phyloP scores from a whole-genome alignment of 2,329 filamentous ascomycete genomes.

The Simplicillium aogashimaense region DNA sequence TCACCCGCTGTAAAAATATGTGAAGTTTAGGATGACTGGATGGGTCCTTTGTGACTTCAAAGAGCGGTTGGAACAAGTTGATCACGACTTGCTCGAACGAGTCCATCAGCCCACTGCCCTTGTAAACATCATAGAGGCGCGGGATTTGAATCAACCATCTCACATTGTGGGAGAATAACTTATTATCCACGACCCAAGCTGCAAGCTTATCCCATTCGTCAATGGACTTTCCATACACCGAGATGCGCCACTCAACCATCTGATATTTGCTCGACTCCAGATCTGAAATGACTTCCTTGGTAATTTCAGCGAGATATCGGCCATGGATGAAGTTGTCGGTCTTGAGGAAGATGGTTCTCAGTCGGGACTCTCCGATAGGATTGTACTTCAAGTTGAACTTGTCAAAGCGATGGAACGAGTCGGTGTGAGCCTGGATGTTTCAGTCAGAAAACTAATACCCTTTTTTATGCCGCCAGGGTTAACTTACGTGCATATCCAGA shows the following conservation, averaged over 20 bases:
- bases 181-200: constrained; percentile 96
- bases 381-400: constrained; percentile 99
- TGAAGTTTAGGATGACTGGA: constrained; percentile 84
- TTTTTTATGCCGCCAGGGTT: constrained; percentile 6
- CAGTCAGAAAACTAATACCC: constrained; percentile 4
- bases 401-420: constrained; percentile 97
- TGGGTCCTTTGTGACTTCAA: constrained; percentile 86
- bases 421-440: constrained; percentile 68
- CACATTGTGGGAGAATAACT: constrained; percentile 94
- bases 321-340: constrained; percentile 97
- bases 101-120: constrained; percentile 75
- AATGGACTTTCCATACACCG: constrained; percentile 84
- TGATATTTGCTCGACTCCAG: constrained; percentile 98
- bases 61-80: constrained; percentile 89
- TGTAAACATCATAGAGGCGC: constrained; percentile 92
- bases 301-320: constrained; percentile 92
- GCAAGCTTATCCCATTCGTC: constrained; percentile 98
- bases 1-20: constrained; percentile 86
- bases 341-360: constrained; percentile 97
- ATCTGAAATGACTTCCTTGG: constrained; percentile 94
- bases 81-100: constrained; percentile 83
- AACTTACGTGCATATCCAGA: constrained; percentile 88
- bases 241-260: constrained; percentile 99
- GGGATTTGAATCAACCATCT: constrained; percentile 96
- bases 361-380: constrained; percentile 85